Percentiles rank a stretch among this genome's conserved stretches.
Evolutionary conservation across 352 stramenopile species (phyloP).

Genomic region (Pythium oligandrum): DNA sequence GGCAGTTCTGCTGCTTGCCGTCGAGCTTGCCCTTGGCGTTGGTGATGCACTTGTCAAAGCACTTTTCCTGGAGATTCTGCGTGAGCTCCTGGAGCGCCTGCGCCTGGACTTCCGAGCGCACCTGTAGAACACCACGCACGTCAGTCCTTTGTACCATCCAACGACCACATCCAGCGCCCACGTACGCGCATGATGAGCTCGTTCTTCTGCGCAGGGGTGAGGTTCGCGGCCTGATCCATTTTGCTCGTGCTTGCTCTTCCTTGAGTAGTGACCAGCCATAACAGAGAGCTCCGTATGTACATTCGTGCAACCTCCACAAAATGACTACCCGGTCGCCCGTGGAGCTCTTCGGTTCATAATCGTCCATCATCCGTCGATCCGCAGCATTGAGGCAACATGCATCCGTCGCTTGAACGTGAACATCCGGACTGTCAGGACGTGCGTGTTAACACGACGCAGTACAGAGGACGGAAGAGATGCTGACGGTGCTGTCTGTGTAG

Average conservation of each 20-base stretch:
- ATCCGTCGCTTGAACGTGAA: conserved; percentile 72
- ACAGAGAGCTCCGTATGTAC: too few species aligned
- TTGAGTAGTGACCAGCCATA: conserved; percentile 12
- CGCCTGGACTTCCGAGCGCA: conserved; percentile 79
- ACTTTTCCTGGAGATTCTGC: conserved; percentile 86
- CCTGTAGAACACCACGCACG: conserved; percentile 21
- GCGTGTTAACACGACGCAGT: conserved; percentile 5
- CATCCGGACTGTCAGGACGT: conserved; percentile 80
- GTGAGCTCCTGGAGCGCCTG: conserved; percentile 83
- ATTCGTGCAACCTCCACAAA: too few species aligned
- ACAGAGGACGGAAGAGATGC: not conserved
- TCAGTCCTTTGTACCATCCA: not conserved
- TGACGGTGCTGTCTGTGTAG: conserved; percentile 21
- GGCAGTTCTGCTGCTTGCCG: conserved; percentile 89
- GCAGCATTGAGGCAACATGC: conserved; percentile 31
- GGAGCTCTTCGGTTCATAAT: too few species aligned
- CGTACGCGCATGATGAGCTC: conserved; percentile 77
- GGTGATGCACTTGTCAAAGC: conserved; percentile 88
- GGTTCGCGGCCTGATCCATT: conserved; percentile 70
- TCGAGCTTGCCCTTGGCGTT: conserved; percentile 77
- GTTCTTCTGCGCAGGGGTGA: conserved; percentile 81
- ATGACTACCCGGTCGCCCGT: too few species aligned
- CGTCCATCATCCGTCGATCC: too few species aligned
- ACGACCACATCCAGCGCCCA: conserved; percentile 1
- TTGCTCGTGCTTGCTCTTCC: conserved; percentile 11